Evolutionary conservation across 2,329 filamentous ascomycete species (phyloP), one percentile per base, ranked within the genome.

Genomic region (Dactylonectria estremocensis): DNA sequence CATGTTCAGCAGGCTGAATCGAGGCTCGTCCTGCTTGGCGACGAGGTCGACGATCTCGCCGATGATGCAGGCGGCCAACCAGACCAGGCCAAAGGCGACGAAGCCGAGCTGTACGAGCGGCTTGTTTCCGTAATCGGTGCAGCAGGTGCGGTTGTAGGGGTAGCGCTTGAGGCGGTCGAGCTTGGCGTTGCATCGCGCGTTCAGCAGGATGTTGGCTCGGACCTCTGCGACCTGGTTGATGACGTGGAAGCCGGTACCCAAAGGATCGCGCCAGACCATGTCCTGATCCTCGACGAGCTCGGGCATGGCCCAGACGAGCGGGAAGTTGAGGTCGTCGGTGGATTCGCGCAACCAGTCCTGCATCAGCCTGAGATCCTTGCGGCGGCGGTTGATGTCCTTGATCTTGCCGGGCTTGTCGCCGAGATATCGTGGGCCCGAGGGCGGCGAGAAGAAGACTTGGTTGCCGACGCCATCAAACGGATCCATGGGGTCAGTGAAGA

Each of bases 101-200:
- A 78, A 40, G 0, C 71, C 31, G 3, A 72, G 24, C 62, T 79
- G 78, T 1, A 77, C 52, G 8, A 70, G 64, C 1, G 74, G 66
- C 28, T 67, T 74, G 9, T 57, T 57, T 8, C 78, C 74, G 69
- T 89, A 89, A 49, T 81, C 81, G 50, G 79, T 85, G 72, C 88
- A 90, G 74, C 88, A 90, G 9, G 87, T 88, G 61, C 83, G 80
- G 55, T 84, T 79, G 69, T 84, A 85, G 0, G 84, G 83, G 62
- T 83, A 83, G 22, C 78, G 78, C 18, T 71, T 69, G n/a, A 72
- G 60, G 2, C 62, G 77, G 72, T 67, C 77, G 64, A 68, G 80
- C 72, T 70, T 82, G 70, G 76, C 83, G 76, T 70, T 90, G 76
- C 88, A 90, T 54, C 86, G 84, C n/a, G 85, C 76, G 70, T 88